A percentile compares a stretch with the other conserved stretches of the same genome.
Conservation (phyloP, 805 yeast genomes). For the Blastobotrys mokoenaii region DNA sequence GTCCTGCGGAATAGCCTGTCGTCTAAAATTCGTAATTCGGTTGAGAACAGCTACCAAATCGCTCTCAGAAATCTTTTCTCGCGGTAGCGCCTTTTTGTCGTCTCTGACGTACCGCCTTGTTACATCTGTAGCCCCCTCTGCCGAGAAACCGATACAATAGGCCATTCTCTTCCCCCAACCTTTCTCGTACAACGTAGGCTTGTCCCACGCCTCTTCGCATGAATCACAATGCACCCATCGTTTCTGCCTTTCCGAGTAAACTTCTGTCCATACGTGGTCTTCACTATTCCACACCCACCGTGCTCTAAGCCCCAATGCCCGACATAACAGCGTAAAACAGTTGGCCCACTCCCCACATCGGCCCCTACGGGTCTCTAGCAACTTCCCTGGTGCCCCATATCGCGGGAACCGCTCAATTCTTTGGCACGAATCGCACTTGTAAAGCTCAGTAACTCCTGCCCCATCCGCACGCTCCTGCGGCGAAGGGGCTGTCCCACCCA, state of each 20-base stretch:
- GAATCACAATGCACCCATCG: constrained; percentile 83
- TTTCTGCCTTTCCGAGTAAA: constrained; percentile 48
- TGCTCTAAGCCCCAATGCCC: constrained; percentile 54
- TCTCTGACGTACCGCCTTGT: constrained; percentile 54
- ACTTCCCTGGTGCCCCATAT: constrained; percentile 55
- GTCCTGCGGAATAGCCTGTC: constrained; percentile 26
- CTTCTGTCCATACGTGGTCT: constrained; percentile 96
- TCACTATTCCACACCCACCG: constrained; percentile 83
- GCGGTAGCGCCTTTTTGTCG: constrained; percentile 35
- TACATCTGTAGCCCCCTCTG: constrained; percentile 57
- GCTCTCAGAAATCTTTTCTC: constrained; percentile 38
- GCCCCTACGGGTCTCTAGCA: constrained; percentile 59
- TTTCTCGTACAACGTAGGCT: constrained; percentile 64
- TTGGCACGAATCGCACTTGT: constrained; percentile 49
- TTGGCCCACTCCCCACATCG: constrained; percentile 97
- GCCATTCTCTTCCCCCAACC: constrained; percentile 97
- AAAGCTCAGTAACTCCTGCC: constrained; percentile 57
- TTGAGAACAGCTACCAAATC: constrained; percentile 32
- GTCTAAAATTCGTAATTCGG: constrained; percentile 31
- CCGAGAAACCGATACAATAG: constrained; percentile 64
- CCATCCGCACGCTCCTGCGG: constrained; percentile 38
- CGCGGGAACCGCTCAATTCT: constrained; percentile 57
- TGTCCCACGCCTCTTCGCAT: constrained; percentile 80
- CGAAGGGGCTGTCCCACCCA: constrained; percentile 38
- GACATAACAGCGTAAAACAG: constrained; percentile 61